Evolutionary conservation across 2,329 filamentous ascomycete species (phyloP), one percentile per base, ranked within the genome.

Genomic region (Aotearoamyces nothofagi): DNA sequence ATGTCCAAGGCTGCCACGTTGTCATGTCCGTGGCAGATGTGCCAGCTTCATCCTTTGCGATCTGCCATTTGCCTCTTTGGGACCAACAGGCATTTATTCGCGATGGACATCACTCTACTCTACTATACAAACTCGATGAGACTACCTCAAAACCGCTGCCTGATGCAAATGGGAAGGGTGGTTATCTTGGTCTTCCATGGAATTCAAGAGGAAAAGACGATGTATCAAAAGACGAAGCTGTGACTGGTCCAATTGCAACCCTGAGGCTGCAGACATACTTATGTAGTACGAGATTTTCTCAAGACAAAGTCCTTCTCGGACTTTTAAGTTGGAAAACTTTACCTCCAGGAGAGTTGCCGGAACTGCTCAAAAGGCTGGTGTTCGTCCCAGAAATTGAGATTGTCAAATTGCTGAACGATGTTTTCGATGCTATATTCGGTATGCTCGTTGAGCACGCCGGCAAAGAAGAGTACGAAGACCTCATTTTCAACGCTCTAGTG

Each of bases 371-470:
- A 47, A 76, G 86, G 40, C 69, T 96, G 27, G 75, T 86, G 12
- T 96, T 96, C 40, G 86, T 98, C 1, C 81, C 90, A 0, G 90
- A 98, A 50, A 93, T 96, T 32, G 92, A 98, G 54, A 81, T 98
- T 17, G 90, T 98, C 37, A 98, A 96, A 57, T 66, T 96, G 23
- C 60, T 96, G 5, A 78, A 70, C 37, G 79, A 92, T 43, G 84
- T 96, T 1, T 77, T 98, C 30, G 82, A 93, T 50, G 73, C 83
- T 0, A 67, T 98, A 1, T 98, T 98, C 47, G 78, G 82, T 5
- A 84, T 94, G 15, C 60, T 96, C 15, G 81, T 92, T 16, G 84
- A 94, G 42, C 77, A 92, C 45, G 74, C 82, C n/a, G 83, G 82
- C 7, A 83, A 83, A 39, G 82, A 92, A 39, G 82, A 92, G 46